Base-by-base conservation (phyloP, 2,329 filamentous ascomycete genomes). In the Aciculosporium take region DNA sequence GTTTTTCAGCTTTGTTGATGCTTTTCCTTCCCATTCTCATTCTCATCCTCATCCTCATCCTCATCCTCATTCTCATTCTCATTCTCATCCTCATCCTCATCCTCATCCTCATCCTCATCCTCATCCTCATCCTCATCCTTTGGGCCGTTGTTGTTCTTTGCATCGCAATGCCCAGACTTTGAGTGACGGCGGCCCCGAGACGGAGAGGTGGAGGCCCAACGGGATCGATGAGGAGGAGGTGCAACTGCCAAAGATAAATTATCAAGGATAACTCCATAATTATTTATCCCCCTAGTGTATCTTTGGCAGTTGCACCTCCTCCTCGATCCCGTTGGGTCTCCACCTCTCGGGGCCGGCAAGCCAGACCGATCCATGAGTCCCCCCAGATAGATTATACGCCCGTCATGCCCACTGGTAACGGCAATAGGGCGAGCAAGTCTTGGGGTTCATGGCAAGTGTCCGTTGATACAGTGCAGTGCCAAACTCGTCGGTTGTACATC, bases 341-440 rank as follows among this genome's bases (percentile, higher is more conserved):
- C 42, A 44, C 42, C 24, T 42, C 34, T 32, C 20, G 29, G 27
- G 29, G 23, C 38, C 39, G 38, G 42, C 17, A 41, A 41, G 42
- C 23, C 42, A 38, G 38, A 35, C 42, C 35, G 42, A 25, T 41
- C 34, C 30, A 41, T 34, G 38, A 37, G 12, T 37, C 27, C 38
- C 42, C 27, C 38, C 42, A 33, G 33, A 44, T 37, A 33, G 37
- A 40, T 30, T 27, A 23, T 20, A 34, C 32, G 37, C 27, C 27
- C 33, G 42, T 44, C 27, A 33, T 44, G 40, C 36, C 23, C 37
- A 44, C 39, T 29, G 32, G 6, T 15, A 6, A 23, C 17, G 23
- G 13, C 20, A 31, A 9, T 13, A 24, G 32, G 25, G 33, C 25
- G 9, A 20, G 18, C 17, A 37, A 20, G 17, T 20, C 36, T 25